These are phyloP conservation scores for Lobosporangium transversale DNA, from an alignment of 192 early-diverging fungal genomes.

Conservation along the genomic window DNA sequence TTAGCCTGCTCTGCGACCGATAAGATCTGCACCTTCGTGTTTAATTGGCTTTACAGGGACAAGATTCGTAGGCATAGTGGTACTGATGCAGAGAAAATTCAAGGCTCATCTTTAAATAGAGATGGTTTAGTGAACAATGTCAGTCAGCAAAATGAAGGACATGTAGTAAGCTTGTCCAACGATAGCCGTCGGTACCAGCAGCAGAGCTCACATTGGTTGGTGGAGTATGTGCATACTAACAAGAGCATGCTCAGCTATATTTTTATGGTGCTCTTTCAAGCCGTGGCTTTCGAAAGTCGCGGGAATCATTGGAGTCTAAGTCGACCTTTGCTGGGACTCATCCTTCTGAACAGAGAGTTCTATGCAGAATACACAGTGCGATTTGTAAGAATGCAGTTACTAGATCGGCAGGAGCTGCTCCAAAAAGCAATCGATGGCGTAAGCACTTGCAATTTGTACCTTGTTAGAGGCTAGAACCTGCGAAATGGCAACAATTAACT, in stretches of 20 bases:
- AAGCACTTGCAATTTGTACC: no score
- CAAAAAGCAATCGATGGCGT: conserved; percentile 31
- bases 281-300: conserved; percentile 82
- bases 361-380: conserved; percentile 19
- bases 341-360: conserved; percentile 74
- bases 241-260: conserved; percentile 71
- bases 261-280: conserved; percentile 73
- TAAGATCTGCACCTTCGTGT: conserved; percentile 74
- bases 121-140: neutral
- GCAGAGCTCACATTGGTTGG: conserved; percentile 59
- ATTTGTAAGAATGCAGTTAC: conserved; percentile 28
- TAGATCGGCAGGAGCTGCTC: conserved; percentile 24
- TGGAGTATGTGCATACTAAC: conserved; percentile 64
- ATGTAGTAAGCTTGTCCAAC: neutral
- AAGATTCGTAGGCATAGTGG: conserved; percentile 19
- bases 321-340: conserved; percentile 81
- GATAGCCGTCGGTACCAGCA: conserved; percentile 4
- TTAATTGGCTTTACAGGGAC: conserved; percentile 54
- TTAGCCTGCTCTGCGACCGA: conserved; percentile 77
- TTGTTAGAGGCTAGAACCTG: no score
- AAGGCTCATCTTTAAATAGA: neutral
- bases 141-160: neutral
- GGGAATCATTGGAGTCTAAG: conserved; percentile 86
- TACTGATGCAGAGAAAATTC: conserved; percentile 19
- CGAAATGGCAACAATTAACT: no score